Evolutionary conservation across 2,329 filamentous ascomycete species (phyloP), one percentile per base, ranked within the genome.

Genomic region (Xylariomycetidae sp.): DNA sequence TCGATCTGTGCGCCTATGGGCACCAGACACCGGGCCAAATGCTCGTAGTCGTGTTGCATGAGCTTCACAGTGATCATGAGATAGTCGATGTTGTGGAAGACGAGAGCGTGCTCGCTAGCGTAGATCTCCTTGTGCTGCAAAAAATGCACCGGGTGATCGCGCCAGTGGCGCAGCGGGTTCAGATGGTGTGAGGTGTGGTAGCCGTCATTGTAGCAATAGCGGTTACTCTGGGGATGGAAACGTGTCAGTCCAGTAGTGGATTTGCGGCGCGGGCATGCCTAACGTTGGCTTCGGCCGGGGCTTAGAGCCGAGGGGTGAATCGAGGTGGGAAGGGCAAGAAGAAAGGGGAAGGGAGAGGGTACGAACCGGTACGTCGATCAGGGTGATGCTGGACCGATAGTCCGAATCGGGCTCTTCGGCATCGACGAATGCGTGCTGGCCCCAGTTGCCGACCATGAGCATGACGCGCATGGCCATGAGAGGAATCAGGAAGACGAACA

Each of bases 361-460:
- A 63, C 80, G 63, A 70, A 88, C 84, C 6, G 81, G 70, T 6
- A 89, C 83, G 50, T 90, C 85, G 34, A 90, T 80, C 16, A 90
- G 55, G 0, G 85, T 89, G 44, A 89, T 85, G 56, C 84, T 88
- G 1, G 82, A 87, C 22, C 84, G 70, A 49, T 80, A 89, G 52
- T 90, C 85, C 1, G 83, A 88, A 49, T 85, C 75, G 0, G 85
- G 85, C 45, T 87, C 80, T 10, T 77, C 64, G 14, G 80, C 74
- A 48, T 90, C 85, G 6, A 90, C 84, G 43, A 90, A 80, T 2
- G 85, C 85, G 54, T 90, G 85, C 54, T 90, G 85, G 4, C 83
- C 85, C 83, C 84, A 90, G 53, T 90, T 90, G 2, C 85, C 85
- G 6, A 85, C 70, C 85, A 89, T 90, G 42, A 90, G 58, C 1